phyloP scores from a whole-genome alignment of 1,139 yeast species.

The Candida gigantensis region DNA sequence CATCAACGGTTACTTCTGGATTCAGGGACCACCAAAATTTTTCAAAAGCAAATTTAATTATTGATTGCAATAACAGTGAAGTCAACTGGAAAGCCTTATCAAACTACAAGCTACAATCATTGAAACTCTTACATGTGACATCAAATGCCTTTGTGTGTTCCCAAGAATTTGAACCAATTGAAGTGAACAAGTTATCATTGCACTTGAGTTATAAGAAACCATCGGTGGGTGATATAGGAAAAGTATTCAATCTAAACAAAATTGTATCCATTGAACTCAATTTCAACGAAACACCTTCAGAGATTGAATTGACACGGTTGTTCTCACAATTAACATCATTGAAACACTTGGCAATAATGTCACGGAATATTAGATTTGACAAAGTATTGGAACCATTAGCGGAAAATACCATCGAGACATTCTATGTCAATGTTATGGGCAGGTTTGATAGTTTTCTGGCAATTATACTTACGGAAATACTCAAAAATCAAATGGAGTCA shows the following conservation, averaged over 20 bases:
- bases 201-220: conserved; percentile 6
- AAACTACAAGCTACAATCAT: neutral
- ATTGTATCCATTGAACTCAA: conserved; percentile 6
- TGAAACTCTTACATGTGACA: neutral
- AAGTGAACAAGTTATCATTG: conserved; percentile 3
- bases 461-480: conserved; percentile 6
- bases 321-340: conserved; percentile 2
- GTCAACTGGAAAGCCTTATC: neutral
- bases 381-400: conserved; percentile 1
- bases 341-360: conserved; percentile 8
- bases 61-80: too few relatives aligned
- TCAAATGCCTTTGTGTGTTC: neutral
- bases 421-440: conserved; percentile 11
- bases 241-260: neutral
- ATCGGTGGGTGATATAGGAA: neutral
- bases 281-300: conserved; percentile 7
- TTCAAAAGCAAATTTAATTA: too few relatives aligned
- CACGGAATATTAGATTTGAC: conserved; percentile 10
- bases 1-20: too few relatives aligned
- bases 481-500: conserved; percentile 7
- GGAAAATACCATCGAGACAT: conserved; percentile 3
- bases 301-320: conserved; percentile 1
- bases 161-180: neutral
- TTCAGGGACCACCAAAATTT: too few relatives aligned
- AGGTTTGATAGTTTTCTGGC: conserved; percentile 9